These are phyloP conservation scores for Pythium apleroticum DNA, from an alignment of 352 stramenopile species.

Conservation along the genomic window DNA sequence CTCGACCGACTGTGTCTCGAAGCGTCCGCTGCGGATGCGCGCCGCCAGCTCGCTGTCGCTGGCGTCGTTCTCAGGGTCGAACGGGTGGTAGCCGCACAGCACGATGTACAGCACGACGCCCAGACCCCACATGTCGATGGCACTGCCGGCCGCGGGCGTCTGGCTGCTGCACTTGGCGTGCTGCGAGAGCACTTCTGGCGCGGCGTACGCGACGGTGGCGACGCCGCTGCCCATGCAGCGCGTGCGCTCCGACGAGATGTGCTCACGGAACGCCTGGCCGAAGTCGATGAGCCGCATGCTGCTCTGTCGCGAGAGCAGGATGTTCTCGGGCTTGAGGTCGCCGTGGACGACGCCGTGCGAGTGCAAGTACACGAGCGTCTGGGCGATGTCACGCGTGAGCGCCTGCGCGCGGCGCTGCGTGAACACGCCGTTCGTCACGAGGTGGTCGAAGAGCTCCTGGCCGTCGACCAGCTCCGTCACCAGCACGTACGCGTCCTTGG, in stretches of 20 bases:
- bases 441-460: constrained; percentile 38
- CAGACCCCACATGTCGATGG: constrained; percentile 39
- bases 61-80: constrained; percentile 31
- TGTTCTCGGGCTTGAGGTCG: constrained; percentile 83
- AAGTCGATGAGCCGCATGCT: constrained; percentile 61
- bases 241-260: constrained; percentile 20
- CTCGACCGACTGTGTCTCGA: constrained; percentile 21
- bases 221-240: constrained; percentile 29
- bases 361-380: constrained; percentile 30
- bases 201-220: constrained; percentile 34
- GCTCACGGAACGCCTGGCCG: constrained; percentile 53
- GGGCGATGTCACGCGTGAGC: constrained; percentile 25
- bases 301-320: constrained; percentile 47
- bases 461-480: constrained; percentile 38
- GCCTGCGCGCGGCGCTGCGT: constrained; percentile 20
- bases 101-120: constrained; percentile 38
- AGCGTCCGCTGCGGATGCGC: constrained; percentile 27
- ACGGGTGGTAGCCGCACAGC: constrained; percentile 37
- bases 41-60: constrained; percentile 22
- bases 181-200: constrained; percentile 28
- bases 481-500: constrained; percentile 34
- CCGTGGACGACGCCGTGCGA: constrained; percentile 35
- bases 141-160: constrained; percentile 9
- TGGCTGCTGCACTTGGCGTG: not conserved
- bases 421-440: constrained; percentile 27